phyloP scores from a whole-genome alignment of 2,329 filamentous ascomycete species.

The Lecanicillium sp. region DNA sequence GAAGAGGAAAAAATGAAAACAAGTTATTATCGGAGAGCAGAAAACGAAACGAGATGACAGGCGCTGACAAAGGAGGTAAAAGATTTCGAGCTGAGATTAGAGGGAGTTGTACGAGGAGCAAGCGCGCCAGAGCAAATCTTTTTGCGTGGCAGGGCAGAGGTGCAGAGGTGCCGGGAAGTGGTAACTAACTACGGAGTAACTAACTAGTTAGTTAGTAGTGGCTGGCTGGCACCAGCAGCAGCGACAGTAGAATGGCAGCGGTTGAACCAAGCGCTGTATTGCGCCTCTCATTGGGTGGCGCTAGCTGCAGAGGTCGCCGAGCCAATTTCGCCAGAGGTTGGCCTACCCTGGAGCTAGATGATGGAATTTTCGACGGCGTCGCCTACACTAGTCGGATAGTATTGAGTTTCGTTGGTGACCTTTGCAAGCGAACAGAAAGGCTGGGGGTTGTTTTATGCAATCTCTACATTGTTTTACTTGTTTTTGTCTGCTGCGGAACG shows the following conservation, averaged over 20 bases:
- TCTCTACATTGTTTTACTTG: no score
- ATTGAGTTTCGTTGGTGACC: not conserved
- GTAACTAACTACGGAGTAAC: no score
- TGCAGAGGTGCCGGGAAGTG: no score
- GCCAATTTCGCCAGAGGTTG: not conserved
- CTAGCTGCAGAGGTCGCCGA: not conserved
- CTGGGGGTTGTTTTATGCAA: no score
- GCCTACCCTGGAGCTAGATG: slow-evolving; percentile 8
- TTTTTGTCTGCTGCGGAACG: no score
- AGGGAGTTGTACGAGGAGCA: not conserved
- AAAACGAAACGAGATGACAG: not conserved
- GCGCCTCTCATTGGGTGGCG: slow-evolving; percentile 8
- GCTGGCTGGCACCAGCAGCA: no score
- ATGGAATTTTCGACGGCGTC: not conserved
- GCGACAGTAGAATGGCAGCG: not conserved
- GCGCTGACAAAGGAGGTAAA: not conserved
- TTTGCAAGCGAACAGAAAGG: not conserved
- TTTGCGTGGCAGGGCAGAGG: no score
- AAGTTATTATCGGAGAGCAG: not conserved
- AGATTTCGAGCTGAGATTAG: not conserved
- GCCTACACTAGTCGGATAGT: slow-evolving; percentile 16
- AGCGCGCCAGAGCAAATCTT: slow-evolving; percentile 2
- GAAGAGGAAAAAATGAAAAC: not conserved
- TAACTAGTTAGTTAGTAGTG: no score
- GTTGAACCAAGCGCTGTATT: not conserved